A percentile compares a stretch with the other conserved stretches of the same genome.
phyloP scores from a whole-genome alignment of 495 filamentous ascomycete species.

The Tuber calosporum region DNA sequence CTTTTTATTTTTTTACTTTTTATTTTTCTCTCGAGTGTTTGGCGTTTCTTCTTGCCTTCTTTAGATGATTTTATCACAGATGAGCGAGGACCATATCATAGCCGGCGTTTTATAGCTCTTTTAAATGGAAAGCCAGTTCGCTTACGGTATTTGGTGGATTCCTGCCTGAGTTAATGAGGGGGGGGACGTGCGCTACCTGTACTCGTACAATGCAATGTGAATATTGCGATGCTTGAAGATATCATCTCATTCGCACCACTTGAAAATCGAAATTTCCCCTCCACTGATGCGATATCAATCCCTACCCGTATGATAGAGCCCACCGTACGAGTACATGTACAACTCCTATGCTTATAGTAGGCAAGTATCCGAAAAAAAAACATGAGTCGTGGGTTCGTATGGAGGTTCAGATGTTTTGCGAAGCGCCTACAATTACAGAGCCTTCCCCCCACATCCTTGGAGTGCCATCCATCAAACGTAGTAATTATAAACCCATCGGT shows the following conservation, averaged over 20 bases:
- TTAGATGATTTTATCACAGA: neutral
- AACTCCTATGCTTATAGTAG: neutral
- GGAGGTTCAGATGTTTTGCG: too few species aligned
- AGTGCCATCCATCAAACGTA: too few species aligned
- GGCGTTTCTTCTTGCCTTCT: conserved; percentile 9
- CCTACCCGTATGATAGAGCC: neutral
- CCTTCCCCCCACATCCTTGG: too few species aligned
- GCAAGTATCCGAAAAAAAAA: neutral
- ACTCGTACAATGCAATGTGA: neutral
- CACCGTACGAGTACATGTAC: too few species aligned
- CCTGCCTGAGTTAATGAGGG: neutral
- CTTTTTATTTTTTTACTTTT: conserved; percentile 9
- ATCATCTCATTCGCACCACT: neutral
- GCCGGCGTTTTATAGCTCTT: neutral
- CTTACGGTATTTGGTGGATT: neutral
- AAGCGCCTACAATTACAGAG: too few species aligned
- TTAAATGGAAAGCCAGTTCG: neutral
- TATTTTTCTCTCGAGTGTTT: conserved; percentile 18
- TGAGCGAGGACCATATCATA: neutral
- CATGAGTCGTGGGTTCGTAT: neutral
- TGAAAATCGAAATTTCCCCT: neutral
- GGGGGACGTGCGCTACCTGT: neutral
- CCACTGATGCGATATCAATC: neutral
- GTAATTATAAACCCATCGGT: too few species aligned
- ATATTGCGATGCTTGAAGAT: neutral